Percentiles rank a stretch among this genome's conserved stretches.
Evolutionary conservation across 306 rosid species (phyloP).

Genomic region (Carpinus viminea): DNA sequence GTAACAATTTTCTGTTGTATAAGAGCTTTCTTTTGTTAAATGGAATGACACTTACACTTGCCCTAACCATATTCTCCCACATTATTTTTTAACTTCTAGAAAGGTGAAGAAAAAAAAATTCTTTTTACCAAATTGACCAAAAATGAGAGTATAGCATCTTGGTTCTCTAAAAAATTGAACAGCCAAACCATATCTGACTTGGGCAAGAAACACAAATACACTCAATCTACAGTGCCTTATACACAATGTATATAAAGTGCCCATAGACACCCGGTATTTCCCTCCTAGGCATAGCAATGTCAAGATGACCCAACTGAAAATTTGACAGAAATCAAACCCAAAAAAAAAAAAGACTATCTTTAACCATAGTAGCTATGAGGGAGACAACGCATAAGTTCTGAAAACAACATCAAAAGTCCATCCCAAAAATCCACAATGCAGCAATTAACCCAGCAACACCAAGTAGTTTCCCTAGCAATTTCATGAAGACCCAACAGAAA

Average conservation of each 20-base stretch:
- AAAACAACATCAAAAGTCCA: neutral
- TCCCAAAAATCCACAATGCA: neutral
- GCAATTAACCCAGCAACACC: neutral
- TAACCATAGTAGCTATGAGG: neutral
- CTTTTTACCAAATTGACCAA: neutral
- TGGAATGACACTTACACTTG: neutral
- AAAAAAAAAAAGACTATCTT: neutral
- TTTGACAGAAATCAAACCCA: neutral
- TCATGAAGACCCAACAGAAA: conserved; percentile 7
- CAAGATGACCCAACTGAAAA: conserved; percentile 4
- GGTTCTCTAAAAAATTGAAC: conserved; percentile 9
- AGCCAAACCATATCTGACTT: neutral
- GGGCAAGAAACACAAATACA: neutral
- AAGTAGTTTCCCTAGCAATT: neutral
- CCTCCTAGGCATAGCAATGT: neutral
- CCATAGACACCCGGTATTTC: conserved; percentile 3
- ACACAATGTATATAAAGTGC: conserved; percentile 5
- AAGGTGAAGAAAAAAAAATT: neutral
- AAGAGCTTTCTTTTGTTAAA: neutral
- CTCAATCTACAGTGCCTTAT: neutral
- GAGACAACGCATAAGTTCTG: neutral
- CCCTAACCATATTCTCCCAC: neutral
- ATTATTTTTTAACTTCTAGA: neutral
- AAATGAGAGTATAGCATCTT: neutral
- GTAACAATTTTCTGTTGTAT: neutral